These are phyloP conservation scores for Penicillium sp. DNA, from an alignment of 2,329 filamentous ascomycete species.

Conservation along the genomic window DNA sequence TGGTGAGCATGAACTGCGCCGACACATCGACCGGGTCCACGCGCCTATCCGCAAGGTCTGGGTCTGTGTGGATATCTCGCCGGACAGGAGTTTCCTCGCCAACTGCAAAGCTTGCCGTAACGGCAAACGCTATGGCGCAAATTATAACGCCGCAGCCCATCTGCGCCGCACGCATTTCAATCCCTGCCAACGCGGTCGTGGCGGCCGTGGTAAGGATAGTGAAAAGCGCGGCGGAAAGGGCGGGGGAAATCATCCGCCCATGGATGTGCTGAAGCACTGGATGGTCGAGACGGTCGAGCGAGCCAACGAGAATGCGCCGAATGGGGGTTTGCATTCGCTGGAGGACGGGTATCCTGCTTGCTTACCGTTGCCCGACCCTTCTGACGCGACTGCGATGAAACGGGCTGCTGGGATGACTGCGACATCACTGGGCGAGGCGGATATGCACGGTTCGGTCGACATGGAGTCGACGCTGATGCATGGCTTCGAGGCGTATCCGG, in stretches of 20 bases:
- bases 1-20: conserved; percentile 79
- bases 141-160: conserved; percentile 95
- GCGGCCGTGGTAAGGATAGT: conserved; percentile 61
- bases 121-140: conserved; percentile 81
- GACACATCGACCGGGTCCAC: conserved; percentile 72
- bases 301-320: conserved; percentile 34
- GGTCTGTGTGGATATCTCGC: conserved; percentile 65
- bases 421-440: not conserved
- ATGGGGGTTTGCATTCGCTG: not conserved
- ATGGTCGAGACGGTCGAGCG: conserved; percentile 61
- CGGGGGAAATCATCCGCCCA: conserved; percentile 64
- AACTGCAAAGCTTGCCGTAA: conserved; percentile 83
- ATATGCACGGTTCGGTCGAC: conserved; percentile 1
- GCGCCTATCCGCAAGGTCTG: conserved; percentile 61
- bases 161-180: conserved; percentile 87
- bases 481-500: conserved; percentile 35
- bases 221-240: conserved; percentile 66
- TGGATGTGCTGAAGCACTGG: conserved; percentile 65
- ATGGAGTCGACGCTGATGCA: conserved; percentile 34
- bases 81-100: conserved; percentile 67
- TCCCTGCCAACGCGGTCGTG: conserved; percentile 60
- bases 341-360: not conserved
- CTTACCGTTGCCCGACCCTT: not conserved
- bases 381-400: not conserved
- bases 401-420: not conserved